Evolutionary conservation across 2,329 filamentous ascomycete genomes (phyloP), one percentile per base, ranked within the genome.

Genomic region (Talaromyces sp.): DNA sequence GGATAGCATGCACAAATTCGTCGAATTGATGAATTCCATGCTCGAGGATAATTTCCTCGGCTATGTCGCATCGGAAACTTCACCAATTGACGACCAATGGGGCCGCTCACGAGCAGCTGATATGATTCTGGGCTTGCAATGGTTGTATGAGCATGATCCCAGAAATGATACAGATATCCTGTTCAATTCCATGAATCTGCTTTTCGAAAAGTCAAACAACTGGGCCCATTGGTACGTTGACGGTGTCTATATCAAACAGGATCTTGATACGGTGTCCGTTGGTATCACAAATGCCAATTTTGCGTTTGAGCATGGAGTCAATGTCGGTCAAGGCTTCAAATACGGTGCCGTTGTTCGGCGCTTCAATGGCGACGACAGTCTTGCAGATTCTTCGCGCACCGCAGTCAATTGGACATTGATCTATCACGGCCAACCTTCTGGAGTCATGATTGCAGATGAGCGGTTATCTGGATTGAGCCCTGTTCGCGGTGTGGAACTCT

Each of bases 21-120:
- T 81, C 37, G 64, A 69, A 3, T 67, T 85, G 3, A 78, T 79
- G 64, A 75, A 84, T 61, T 68, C 66, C 33, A 86, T 86, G 82
- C 73, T 86, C 17, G 70, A 73, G 56, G 67, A 83, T 57, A 77
- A 83, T 62, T 78, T 77, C 45, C 76, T 76, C 1, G 83, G 83
- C 0, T 77, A 81, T 55, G 68, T 80, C 15, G 72, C 73, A 53
- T 77, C 78, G 31, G 64, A 69, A 1, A 74, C 74, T 2, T 76
- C 80, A 57, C 65, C 72, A 11, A 76, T 80, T 25, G 73, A 77
- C 56, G 66, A 70, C 35, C 66, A 69, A 36, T 78, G 75, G 75
- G 71, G 71, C 31, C 64, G 69, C 31, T 71, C 73, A 11, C 64
- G 77, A 33, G 69, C 69, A 28, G 69, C 74, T 15, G 78, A 81